These are phyloP conservation scores for Hanseniaspora sp. DNA, from an alignment of 1,139 yeast genomes.

Conservation along the genomic window DNA sequence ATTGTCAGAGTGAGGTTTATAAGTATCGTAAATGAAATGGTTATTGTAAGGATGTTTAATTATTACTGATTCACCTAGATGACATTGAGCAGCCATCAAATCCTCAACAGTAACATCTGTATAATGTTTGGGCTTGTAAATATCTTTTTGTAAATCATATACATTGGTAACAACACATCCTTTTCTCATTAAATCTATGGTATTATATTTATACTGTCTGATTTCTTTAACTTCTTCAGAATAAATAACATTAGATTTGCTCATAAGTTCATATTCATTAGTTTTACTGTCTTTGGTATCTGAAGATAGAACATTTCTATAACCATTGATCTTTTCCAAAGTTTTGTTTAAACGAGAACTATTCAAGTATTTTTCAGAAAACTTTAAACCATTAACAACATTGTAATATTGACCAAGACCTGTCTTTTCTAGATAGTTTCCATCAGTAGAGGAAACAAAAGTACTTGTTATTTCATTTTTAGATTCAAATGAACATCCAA, in stretches of 20 bases:
- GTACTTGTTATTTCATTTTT: neutral
- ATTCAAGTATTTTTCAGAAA: neutral
- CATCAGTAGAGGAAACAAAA: conserved; percentile 1
- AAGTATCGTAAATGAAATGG: conserved; percentile 76
- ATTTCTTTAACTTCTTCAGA: conserved; percentile 4
- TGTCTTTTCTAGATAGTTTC: conserved; percentile 1
- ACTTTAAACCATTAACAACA: conserved; percentile 4
- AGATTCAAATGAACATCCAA: conserved; percentile 5
- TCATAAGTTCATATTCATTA: neutral
- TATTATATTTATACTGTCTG: conserved; percentile 12
- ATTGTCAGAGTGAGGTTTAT: conserved; percentile 33
- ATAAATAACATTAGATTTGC: neutral
- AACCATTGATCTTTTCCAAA: neutral
- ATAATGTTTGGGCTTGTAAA: conserved; percentile 39
- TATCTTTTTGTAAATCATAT: conserved; percentile 59
- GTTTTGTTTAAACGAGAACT: neutral
- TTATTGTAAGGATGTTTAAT: conserved; percentile 78
- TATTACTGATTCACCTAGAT: conserved; percentile 77
- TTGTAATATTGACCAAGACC: conserved; percentile 5
- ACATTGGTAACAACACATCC: conserved; percentile 60
- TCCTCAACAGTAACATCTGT: conserved; percentile 38
- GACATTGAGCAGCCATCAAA: conserved; percentile 83
- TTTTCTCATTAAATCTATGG: conserved; percentile 33
- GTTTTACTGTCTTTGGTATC: neutral
- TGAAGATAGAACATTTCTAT: neutral